phyloP scores from a whole-genome alignment of 2,329 filamentous ascomycete species.

The Cladosporium sphaerospermum region DNA sequence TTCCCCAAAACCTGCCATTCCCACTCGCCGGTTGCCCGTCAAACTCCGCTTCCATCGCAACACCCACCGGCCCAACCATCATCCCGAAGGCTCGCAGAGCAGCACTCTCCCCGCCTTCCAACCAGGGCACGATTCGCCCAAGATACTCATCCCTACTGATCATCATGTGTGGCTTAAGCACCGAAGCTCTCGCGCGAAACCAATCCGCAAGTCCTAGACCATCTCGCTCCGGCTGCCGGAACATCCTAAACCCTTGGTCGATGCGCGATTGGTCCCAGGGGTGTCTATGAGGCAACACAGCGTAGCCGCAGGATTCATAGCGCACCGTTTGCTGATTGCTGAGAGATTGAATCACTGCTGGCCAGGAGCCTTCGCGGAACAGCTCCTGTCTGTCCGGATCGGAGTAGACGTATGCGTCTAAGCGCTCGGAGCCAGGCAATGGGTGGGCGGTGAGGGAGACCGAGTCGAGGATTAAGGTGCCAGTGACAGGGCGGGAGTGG shows the following conservation, averaged over 20 bases:
- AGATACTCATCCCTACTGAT: slow-evolving; percentile 31
- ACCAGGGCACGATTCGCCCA: slow-evolving; percentile 34
- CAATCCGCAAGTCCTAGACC: slow-evolving; percentile 16
- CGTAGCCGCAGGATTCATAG: slow-evolving; percentile 54
- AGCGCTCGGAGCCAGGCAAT: neutral
- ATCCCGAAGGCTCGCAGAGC: slow-evolving; percentile 29
- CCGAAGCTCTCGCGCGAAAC: slow-evolving; percentile 28
- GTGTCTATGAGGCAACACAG: slow-evolving; percentile 32
- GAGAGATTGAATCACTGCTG: slow-evolving; percentile 43
- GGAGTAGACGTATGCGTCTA: slow-evolving; percentile 6
- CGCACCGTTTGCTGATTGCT: slow-evolving; percentile 31
- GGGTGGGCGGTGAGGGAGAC: slow-evolving; percentile 55
- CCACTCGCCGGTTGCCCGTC: slow-evolving; percentile 37
- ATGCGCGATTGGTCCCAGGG: neutral
- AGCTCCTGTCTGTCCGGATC: neutral
- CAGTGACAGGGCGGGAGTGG: slow-evolving; percentile 38
- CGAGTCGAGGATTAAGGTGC: slow-evolving; percentile 54
- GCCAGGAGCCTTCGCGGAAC: slow-evolving; percentile 44
- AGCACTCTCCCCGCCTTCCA: slow-evolving; percentile 25
- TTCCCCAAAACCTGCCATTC: slow-evolving; percentile 34
- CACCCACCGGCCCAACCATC: slow-evolving; percentile 26
- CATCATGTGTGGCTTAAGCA: slow-evolving; percentile 34
- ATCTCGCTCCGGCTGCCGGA: slow-evolving; percentile 1
- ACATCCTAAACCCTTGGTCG: neutral
- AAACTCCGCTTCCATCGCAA: slow-evolving; percentile 34